A percentile compares a stretch with the other conserved stretches of the same genome.
Conservation (phyloP, 1,139 yeast species). For the Hansenula lynferdii region DNA sequence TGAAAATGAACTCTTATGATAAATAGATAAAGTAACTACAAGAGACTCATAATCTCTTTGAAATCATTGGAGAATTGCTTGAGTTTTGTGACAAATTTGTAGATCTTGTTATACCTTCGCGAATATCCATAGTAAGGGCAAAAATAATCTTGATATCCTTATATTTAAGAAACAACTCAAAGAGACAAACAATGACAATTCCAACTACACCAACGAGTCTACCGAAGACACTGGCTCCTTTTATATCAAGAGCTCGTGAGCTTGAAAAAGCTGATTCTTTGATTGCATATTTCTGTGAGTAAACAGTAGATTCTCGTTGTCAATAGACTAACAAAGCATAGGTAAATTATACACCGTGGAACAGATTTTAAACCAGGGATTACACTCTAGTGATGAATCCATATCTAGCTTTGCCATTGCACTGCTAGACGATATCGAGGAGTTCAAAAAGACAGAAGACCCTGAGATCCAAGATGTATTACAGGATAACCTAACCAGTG, state of each 20-base stretch:
- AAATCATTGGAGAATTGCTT: no score
- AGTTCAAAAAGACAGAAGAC: slow-evolving; percentile 39
- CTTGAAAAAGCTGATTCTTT: slow-evolving; percentile 46
- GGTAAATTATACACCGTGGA: slow-evolving; percentile 55
- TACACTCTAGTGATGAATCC: slow-evolving; percentile 48
- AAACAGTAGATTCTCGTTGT: no score
- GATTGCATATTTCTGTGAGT: slow-evolving; percentile 52
- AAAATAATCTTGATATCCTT: no score
- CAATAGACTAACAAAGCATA: no score
- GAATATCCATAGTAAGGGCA: no score
- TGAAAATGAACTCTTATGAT: no score
- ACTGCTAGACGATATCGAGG: slow-evolving; percentile 63
- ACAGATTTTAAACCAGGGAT: slow-evolving; percentile 50
- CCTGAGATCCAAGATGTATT: slow-evolving; percentile 23
- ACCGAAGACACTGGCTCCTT: slow-evolving; percentile 38
- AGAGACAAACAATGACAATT: slow-evolving; percentile 1
- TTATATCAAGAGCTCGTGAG: slow-evolving; percentile 46
- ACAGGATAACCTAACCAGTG: slow-evolving; percentile 51
- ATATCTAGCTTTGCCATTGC: slow-evolving; percentile 53
- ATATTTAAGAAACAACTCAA: no score
- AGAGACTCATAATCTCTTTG: no score
- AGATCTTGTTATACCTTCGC: no score
- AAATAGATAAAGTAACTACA: no score
- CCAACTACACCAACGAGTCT: slow-evolving; percentile 23
- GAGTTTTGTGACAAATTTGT: no score